Evolutionary conservation across 768 basidiomycete genomes (phyloP).

Genomic region (Tylopilus rubrobrunneus): DNA sequence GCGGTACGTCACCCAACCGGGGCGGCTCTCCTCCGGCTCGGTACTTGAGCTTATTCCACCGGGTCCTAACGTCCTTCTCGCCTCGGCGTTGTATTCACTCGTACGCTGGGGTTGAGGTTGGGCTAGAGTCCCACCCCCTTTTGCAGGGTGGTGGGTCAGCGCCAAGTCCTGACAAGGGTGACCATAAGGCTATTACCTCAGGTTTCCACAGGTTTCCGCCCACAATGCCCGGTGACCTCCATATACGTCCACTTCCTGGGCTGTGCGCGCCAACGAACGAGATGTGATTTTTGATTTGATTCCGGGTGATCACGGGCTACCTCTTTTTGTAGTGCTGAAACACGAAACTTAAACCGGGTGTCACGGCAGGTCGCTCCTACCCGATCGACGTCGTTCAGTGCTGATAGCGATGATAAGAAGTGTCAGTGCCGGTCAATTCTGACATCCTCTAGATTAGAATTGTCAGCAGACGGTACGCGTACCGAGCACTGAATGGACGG

Average conservation of each 20-base stretch:
- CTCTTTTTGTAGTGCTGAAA: slow-evolving; percentile 8
- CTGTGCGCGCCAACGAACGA: background rate
- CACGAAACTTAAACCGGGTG: slow-evolving; percentile 3
- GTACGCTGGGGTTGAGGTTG: too few relatives aligned
- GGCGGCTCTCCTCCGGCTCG: slow-evolving; percentile 7
- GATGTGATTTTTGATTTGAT: background rate
- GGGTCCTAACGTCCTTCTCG: slow-evolving; percentile 1
- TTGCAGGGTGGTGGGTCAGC: background rate
- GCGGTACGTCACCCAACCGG: slow-evolving; percentile 14
- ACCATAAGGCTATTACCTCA: background rate
- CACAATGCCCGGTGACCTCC: background rate
- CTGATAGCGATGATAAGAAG: background rate
- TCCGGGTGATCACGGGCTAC: background rate
- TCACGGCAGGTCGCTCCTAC: background rate
- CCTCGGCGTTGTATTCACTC: background rate
- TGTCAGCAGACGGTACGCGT: background rate
- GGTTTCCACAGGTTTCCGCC: background rate
- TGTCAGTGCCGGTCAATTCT: background rate
- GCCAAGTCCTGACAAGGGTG: background rate
- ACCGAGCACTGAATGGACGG: background rate
- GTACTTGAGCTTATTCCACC: slow-evolving; percentile 9
- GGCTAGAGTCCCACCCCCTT: background rate
- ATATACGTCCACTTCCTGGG: background rate
- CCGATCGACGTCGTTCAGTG: background rate
- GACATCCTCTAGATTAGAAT: too few relatives aligned